These are phyloP conservation scores for Domatiomyces globalis DNA, from an alignment of 2,329 filamentous ascomycete species.

Conservation along the genomic window DNA sequence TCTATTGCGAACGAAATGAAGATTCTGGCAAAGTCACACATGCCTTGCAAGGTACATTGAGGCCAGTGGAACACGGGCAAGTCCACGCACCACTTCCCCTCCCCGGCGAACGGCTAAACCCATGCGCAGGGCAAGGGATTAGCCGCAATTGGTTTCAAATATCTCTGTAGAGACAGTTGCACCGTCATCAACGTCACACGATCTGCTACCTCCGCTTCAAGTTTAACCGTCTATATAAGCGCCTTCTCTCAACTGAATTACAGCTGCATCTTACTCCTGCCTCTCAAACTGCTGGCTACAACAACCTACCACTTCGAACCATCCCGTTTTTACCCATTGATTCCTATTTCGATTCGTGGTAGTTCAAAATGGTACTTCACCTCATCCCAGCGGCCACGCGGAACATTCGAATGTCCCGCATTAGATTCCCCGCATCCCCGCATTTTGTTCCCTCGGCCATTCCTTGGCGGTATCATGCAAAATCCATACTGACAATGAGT, in stretches of 20 bases:
- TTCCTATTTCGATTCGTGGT: slow-evolving; percentile 4
- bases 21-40: background rate
- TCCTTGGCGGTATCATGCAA: slow-evolving; percentile 7
- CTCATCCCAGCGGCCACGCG: slow-evolving; percentile 44
- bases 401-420: slow-evolving; percentile 33
- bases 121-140: background rate
- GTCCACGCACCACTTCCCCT: background rate
- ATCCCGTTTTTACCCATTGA: background rate
- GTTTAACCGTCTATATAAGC: slow-evolving; percentile 1
- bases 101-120: no score
- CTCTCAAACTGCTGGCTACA: background rate
- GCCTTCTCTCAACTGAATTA: slow-evolving; percentile 2
- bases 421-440: slow-evolving; percentile 23
- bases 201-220: background rate
- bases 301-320: background rate
- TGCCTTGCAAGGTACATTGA: background rate
- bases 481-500: slow-evolving; percentile 49
- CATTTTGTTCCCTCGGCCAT: slow-evolving; percentile 27
- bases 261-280: slow-evolving; percentile 1
- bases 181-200: background rate
- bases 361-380: slow-evolving; percentile 47
- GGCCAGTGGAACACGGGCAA: background rate
- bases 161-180: background rate
- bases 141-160: background rate
- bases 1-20: background rate